A percentile compares a stretch with the other conserved stretches of the same genome.
Conservation (phyloP, 169 alveolate genomes). For the Eimeria maxima region DNA sequence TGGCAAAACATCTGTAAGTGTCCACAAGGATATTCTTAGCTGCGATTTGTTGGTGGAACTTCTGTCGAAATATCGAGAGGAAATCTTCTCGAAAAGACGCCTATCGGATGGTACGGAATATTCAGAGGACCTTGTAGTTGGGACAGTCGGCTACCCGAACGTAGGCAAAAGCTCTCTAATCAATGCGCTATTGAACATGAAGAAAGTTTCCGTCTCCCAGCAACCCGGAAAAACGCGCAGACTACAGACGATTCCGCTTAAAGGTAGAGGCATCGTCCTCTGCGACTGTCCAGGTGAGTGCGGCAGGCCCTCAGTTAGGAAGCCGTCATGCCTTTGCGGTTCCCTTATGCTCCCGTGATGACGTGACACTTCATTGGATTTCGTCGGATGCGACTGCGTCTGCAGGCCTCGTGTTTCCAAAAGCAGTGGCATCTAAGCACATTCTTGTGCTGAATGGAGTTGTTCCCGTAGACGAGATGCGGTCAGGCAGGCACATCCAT, state of each 20-base stretch:
- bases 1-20: neutral
- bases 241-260: conserved; percentile 95
- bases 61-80: conserved; percentile 75
- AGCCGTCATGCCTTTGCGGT: neutral
- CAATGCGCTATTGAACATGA: conserved; percentile 96
- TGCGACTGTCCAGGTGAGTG: conserved; percentile 97
- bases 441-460: conserved; percentile 98
- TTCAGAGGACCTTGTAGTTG: conserved; percentile 91
- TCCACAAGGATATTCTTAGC: conserved; percentile 44
- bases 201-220: conserved; percentile 97
- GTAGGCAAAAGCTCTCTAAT: conserved; percentile 99
- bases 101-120: conserved; percentile 6
- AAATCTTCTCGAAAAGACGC: neutral
- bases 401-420: conserved; percentile 98
- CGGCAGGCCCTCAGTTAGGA: neutral
- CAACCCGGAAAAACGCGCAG: conserved; percentile 99
- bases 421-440: conserved; percentile 96
- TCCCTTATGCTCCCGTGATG: neutral
- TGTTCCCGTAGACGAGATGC: conserved; percentile 97
- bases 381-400: neutral
- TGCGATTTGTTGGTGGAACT: conserved; percentile 85
- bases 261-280: conserved; percentile 91
- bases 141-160: conserved; percentile 99
- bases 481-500: conserved; percentile 61
- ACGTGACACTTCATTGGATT: neutral